Percentiles rank a stretch among this genome's conserved stretches.
phyloP scores from a whole-genome alignment of 345 rosid genomes.

The Geranium rotundifolium region DNA sequence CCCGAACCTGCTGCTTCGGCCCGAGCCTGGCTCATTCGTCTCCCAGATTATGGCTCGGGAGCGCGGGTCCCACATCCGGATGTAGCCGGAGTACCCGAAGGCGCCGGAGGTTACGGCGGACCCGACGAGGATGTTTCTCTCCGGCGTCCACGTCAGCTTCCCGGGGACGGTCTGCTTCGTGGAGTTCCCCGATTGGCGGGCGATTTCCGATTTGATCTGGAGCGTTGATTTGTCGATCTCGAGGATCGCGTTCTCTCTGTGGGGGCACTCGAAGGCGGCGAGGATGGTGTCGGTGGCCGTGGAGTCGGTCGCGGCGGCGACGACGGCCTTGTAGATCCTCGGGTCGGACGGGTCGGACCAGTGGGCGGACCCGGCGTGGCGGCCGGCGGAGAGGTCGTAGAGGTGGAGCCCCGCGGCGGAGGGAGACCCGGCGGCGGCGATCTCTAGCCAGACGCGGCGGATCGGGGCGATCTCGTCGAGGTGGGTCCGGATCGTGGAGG shows the following conservation, averaged over 20 bases:
- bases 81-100: constrained; percentile 81
- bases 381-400: constrained; percentile 51
- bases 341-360: constrained; percentile 84
- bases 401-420: constrained; percentile 65
- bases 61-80: constrained; percentile 82
- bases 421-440: constrained; percentile 64
- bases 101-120: constrained; percentile 52
- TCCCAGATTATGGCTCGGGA: constrained; percentile 60
- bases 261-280: constrained; percentile 67
- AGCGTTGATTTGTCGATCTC: constrained; percentile 77
- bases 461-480: constrained; percentile 57
- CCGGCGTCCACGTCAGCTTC: constrained; percentile 65
- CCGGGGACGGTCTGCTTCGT: constrained; percentile 49
- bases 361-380: constrained; percentile 52
- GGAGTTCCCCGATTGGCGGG: constrained; percentile 60
- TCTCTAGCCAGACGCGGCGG: constrained; percentile 46
- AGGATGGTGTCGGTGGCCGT: constrained; percentile 37
- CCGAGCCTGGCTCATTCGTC: constrained; percentile 85
- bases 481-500: constrained; percentile 69
- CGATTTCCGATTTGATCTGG: constrained; percentile 39
- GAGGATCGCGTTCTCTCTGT: constrained; percentile 61
- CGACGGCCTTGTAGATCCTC: constrained; percentile 64
- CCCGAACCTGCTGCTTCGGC: constrained; percentile 78
- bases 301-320: constrained; percentile 57
- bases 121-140: constrained; percentile 33